Conservation (phyloP, 177 flowering plant genomes). For the Vitis hybrid region DNA sequence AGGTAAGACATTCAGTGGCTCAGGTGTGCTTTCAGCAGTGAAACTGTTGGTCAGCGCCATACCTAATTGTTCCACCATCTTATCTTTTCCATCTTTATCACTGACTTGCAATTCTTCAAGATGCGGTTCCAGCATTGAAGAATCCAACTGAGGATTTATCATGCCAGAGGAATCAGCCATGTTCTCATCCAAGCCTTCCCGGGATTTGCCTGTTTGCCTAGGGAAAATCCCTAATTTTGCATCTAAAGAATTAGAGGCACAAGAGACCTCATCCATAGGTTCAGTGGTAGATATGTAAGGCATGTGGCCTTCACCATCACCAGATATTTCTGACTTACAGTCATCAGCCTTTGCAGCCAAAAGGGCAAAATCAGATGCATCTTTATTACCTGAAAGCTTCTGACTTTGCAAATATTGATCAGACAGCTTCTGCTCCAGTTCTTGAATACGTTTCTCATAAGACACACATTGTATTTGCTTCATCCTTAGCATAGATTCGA, state of each 20-base stretch:
- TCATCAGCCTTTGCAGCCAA: constrained; percentile 49
- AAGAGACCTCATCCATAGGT: constrained; percentile 90
- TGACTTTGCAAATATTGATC: constrained; percentile 62
- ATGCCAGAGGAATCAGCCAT: constrained; percentile 76
- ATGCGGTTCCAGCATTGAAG: constrained; percentile 73
- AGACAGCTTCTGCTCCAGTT: constrained; percentile 81
- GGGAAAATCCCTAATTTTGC: constrained; percentile 40
- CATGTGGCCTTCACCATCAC: constrained; percentile 47
- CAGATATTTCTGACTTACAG: constrained; percentile 56
- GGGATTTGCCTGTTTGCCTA: constrained; percentile 38
- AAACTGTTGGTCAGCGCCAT: constrained; percentile 41
- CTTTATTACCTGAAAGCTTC: constrained; percentile 41
- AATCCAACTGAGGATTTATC: constrained; percentile 64
- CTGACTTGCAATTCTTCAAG: constrained; percentile 41
- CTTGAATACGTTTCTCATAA: constrained; percentile 91
- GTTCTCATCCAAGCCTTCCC: constrained; percentile 77
- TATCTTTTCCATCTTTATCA: constrained; percentile 47
- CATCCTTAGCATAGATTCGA: constrained; percentile 64
- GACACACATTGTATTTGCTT: constrained; percentile 79
- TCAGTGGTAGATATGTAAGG: constrained; percentile 41
- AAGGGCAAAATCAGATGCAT: constrained; percentile 35
- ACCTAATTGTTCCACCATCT: constrained; percentile 36
- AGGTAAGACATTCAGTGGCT: constrained; percentile 33
- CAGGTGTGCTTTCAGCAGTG: constrained; percentile 52
- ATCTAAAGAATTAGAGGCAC: constrained; percentile 51